Conservation (phyloP, 108 stramenopile genomes). For the Skeletonema tropicum region DNA sequence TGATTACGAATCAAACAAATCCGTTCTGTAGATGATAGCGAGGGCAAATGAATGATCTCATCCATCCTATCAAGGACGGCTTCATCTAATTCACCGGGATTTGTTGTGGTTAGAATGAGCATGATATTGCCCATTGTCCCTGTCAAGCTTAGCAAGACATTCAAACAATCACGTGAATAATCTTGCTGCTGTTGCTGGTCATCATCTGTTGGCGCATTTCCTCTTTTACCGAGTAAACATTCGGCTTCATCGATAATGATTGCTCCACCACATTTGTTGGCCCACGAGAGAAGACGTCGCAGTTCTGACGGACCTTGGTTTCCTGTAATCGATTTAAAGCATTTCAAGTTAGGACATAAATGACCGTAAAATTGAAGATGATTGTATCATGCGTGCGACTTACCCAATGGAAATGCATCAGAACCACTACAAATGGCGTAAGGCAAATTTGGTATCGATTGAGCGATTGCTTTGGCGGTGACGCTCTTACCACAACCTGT, state of each 20-base stretch:
- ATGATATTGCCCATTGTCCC: conserved; percentile 78
- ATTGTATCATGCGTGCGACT: not conserved
- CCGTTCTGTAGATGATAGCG: conserved; percentile 61
- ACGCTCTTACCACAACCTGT: conserved; percentile 90
- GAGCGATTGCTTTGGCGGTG: conserved; percentile 76
- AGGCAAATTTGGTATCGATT: conserved; percentile 67
- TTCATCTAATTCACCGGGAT: conserved; percentile 84
- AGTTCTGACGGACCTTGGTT: conserved; percentile 84
- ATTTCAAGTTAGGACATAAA: not conserved
- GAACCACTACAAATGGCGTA: conserved; percentile 89
- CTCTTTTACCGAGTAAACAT: conserved; percentile 60
- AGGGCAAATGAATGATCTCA: conserved; percentile 73
- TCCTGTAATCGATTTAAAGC: conserved; percentile 16
- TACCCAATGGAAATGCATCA: conserved; percentile 60
- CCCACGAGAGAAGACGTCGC: conserved; percentile 83
- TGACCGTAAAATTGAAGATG: not conserved
- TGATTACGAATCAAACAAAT: conserved; percentile 56
- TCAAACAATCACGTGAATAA: conserved; percentile 53
- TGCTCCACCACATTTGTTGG: conserved; percentile 67
- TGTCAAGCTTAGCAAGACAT: conserved; percentile 81
- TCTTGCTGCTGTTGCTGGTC: conserved; percentile 8
- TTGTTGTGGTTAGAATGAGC: conserved; percentile 88
- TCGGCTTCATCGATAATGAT: conserved; percentile 93
- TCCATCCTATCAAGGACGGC: conserved; percentile 90
- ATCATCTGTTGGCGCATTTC: conserved; percentile 8